Evolutionary conservation across 2,329 filamentous ascomycete genomes (phyloP).

Genomic region (Apiospora malaysiana): DNA sequence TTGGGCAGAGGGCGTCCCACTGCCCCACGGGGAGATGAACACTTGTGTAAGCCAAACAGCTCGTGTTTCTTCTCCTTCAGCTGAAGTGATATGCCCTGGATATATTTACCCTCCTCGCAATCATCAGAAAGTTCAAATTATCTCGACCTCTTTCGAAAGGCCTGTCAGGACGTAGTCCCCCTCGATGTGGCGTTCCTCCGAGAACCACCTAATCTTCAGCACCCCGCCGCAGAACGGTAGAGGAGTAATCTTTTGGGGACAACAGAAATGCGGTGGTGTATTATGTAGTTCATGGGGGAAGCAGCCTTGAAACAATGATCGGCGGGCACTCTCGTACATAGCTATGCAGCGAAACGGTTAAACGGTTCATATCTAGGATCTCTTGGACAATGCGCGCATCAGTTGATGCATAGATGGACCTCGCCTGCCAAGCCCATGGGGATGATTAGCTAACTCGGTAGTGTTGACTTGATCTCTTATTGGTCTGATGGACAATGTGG

Average conservation of each 20-base stretch:
- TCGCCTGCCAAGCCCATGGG: not conserved
- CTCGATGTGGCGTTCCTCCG: not conserved
- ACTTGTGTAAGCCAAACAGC: not conserved
- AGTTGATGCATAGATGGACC: not conserved
- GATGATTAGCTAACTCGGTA: not conserved
- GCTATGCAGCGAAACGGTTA: too few relatives aligned
- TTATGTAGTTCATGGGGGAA: not conserved
- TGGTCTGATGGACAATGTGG: not conserved
- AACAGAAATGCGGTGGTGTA: too few relatives aligned
- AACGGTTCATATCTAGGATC: not conserved
- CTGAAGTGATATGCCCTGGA: too few relatives aligned
- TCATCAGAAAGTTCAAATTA: too few relatives aligned
- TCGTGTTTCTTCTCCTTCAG: not conserved
- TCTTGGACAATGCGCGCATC: not conserved
- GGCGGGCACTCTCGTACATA: not conserved
- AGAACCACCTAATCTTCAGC: not conserved
- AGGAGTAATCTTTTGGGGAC: not conserved
- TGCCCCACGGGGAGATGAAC: not conserved
- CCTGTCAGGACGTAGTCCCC: not conserved
- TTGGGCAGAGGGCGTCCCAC: too few relatives aligned
- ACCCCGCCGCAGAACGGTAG: not conserved
- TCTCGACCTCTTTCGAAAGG: not conserved
- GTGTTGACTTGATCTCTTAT: not conserved
- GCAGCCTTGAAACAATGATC: not conserved
- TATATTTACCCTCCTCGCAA: not conserved